Evolutionary conservation across 805 yeast species (phyloP), one percentile per base, ranked within the genome.

Genomic region (Ogataea nitratoaversa): DNA sequence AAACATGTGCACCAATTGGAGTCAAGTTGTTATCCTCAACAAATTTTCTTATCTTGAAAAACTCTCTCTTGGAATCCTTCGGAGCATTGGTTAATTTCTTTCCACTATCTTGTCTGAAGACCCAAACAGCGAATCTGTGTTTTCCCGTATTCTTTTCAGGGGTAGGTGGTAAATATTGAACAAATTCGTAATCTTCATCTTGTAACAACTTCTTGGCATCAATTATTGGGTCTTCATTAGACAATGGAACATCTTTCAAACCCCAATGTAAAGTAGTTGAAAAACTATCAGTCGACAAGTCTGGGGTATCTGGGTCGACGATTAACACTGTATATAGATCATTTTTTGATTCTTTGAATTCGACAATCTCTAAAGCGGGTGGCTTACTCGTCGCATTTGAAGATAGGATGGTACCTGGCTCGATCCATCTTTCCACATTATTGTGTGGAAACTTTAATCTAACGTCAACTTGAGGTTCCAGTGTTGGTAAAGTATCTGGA

Each of bases 271-370:
- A 68, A 3, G 79, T 74, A 2, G 95, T 85, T 40, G 70, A 71
- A 67, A 63, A 91, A 2, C 84, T 63, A 65, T 91, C 90, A 30
- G 65, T 70, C 33, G 62, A 71, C 40, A 86, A 53, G 55, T 89
- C 89, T 13, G 98, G 96, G 33, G 80, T 78, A 63, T 93, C 99
- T 14, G 97, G 96, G 60, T 91, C 90, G 20, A 93, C 93, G 36
- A 93, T 65, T 33, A 91, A 59, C 8, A 90, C 71, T 0, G 97
- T 78, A 65, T 88, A 93, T 40, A 77, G 66, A 44, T 78, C 78
- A 9, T 70, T 59, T n/a, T 50, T 56, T 5, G 69, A 65, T 20
- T 68, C 66, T 32, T 64, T 87, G 54, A 78, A 90, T 57, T 86
- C 93, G 52, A 82, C 82, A 36, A 91, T 71, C 57, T 78, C 73